Evolutionary conservation across 208 protist species (phyloP).

Genomic region (Trypanosoma conorhini): DNA sequence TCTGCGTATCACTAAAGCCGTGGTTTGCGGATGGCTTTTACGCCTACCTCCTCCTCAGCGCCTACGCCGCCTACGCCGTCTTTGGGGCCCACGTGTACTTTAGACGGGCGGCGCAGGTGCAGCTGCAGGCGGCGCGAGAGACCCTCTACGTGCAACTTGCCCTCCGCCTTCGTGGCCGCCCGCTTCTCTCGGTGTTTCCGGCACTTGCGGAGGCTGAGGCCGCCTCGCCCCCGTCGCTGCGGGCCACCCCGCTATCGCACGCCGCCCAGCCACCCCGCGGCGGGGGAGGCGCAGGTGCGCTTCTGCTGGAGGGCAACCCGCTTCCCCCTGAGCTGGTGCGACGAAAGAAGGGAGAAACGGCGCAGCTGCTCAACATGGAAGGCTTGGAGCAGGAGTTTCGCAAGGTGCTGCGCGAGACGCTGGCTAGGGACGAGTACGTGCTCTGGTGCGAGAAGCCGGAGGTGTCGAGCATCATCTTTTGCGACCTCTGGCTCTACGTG

Average conservation of each 20-base stretch:
- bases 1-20: conserved; percentile 54
- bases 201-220: conserved; percentile 14
- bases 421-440: conserved; percentile 47
- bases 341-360: conserved; percentile 51
- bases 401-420: conserved; percentile 31
- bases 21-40: conserved; percentile 67
- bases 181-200: conserved; percentile 34
- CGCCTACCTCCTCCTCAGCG: conserved; percentile 32
- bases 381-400: conserved; percentile 35
- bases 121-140: conserved; percentile 7
- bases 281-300: background rate
- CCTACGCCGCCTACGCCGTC: conserved; percentile 30
- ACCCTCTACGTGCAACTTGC: conserved; percentile 45
- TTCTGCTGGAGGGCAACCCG: background rate
- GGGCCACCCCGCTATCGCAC: background rate
- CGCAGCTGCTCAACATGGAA: conserved; percentile 45
- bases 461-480: conserved; percentile 35
- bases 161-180: conserved; percentile 38
- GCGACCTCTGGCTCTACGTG: conserved; percentile 52
- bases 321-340: background rate
- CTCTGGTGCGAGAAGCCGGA: conserved; percentile 51
- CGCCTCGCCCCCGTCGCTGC: background rate
- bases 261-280: background rate
- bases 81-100: conserved; percentile 31
- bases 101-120: conserved; percentile 2